These are phyloP conservation scores for Fallopia convolvulus DNA, from an alignment of 148 eudicot species.

Conservation along the genomic window DNA sequence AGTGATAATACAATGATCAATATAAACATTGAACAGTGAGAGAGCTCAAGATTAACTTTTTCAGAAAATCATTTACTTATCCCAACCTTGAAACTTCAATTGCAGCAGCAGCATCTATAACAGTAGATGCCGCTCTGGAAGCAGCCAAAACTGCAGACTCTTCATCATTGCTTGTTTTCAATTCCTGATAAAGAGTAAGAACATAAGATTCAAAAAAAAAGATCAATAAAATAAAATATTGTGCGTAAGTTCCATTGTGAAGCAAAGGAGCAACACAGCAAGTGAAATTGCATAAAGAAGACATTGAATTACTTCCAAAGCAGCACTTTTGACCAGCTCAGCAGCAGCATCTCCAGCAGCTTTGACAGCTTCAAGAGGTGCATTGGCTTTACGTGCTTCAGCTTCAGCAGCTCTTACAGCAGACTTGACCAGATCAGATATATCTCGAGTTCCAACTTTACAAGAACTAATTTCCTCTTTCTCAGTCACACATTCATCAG, in stretches of 20 bases:
- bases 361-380: slow-evolving; percentile 73
- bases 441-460: slow-evolving; percentile 75
- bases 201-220: not conserved
- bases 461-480: slow-evolving; percentile 74
- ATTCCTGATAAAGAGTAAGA: slow-evolving; percentile 39
- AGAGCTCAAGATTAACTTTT: not conserved
- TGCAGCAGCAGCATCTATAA: slow-evolving; percentile 86
- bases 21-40: not conserved
- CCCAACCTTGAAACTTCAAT: slow-evolving; percentile 74
- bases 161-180: slow-evolving; percentile 56
- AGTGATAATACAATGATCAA: not conserved
- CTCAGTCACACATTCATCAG: slow-evolving; percentile 33
- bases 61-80: not conserved
- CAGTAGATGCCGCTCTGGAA: slow-evolving; percentile 83
- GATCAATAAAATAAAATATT: not conserved
- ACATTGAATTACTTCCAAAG: slow-evolving; percentile 53
- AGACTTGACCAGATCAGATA: slow-evolving; percentile 70
- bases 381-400: slow-evolving; percentile 86
- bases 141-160: slow-evolving; percentile 88
- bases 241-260: not conserved
- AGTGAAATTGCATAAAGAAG: not conserved
- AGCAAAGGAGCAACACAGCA: not conserved
- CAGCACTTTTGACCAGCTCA: slow-evolving; percentile 89
- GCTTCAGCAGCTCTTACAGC: slow-evolving; percentile 98
- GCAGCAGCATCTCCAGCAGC: slow-evolving; percentile 99